phyloP scores from a whole-genome alignment of 2,329 filamentous ascomycete species.

The Kalaharituber pfeilii region DNA sequence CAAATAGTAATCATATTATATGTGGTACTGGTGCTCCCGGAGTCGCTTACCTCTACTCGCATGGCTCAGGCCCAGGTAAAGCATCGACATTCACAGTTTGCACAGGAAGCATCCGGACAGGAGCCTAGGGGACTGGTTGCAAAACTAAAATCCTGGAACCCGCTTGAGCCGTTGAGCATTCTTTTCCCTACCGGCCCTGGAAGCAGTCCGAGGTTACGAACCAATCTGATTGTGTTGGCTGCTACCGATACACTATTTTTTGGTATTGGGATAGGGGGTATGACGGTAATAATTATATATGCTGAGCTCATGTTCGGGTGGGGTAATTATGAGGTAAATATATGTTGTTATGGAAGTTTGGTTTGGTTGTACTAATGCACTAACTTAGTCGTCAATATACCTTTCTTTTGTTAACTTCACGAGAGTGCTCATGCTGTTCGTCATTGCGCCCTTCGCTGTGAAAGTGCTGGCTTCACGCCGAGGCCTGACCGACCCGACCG shows the following conservation, averaged over 20 bases:
- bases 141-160: neutral
- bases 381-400: slow-evolving; percentile 51
- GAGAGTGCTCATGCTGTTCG: slow-evolving; percentile 58
- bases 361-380: neutral
- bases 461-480: slow-evolving; percentile 25
- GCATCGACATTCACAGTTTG: slow-evolving; percentile 34
- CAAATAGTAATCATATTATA: slow-evolving; percentile 49
- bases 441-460: slow-evolving; percentile 58
- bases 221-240: slow-evolving; percentile 69
- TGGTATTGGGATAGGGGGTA: slow-evolving; percentile 61
- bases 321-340: slow-evolving; percentile 48
- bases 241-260: slow-evolving; percentile 68
- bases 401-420: slow-evolving; percentile 61
- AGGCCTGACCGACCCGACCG: slow-evolving; percentile 1
- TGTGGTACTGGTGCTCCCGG: slow-evolving; percentile 55
- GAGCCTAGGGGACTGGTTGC: slow-evolving; percentile 26
- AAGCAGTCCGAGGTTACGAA: slow-evolving; percentile 43
- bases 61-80: slow-evolving; percentile 55
- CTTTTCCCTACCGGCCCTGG: slow-evolving; percentile 55
- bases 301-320: slow-evolving; percentile 64
- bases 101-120: slow-evolving; percentile 27
- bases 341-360: neutral
- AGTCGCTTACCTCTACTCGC: slow-evolving; percentile 60
- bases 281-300: slow-evolving; percentile 72
- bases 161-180: slow-evolving; percentile 46